Evolutionary conservation across 805 yeast genomes (phyloP), one percentile per base, ranked within the genome.

Genomic region (Lipomyces kockii): DNA sequence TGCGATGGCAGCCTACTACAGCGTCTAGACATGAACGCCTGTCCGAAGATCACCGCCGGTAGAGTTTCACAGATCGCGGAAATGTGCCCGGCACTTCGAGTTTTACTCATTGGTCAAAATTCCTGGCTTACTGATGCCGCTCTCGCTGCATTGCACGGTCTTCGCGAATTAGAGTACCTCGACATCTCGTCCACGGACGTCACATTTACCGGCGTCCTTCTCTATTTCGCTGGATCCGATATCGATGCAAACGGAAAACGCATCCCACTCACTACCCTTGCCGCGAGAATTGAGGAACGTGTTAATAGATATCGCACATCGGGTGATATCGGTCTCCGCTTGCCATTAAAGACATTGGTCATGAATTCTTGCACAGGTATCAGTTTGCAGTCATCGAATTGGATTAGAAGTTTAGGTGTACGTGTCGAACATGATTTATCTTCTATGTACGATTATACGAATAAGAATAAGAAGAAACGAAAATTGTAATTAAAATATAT

Each of bases 361-460:
- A 56, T 64, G 12, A 60, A 60, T 25, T 32, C 34, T 49, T 64
- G 67, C 37, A 62, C 55, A 17, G 49, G 35, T 9, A 57, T 63
- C 37, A 46, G 60, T 9, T 14, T 63, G 46, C 60, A 59, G 6
- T 27, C 56, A 11, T 53, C 63, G 14, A 51, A 25, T n/a, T 63
- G 66, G 66, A 34, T 63, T 12, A 55, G 66, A n/a, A 27, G 63
- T 5, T 35, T 63, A 12, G 66, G 66, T 6, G 46, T 63, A 22
- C 34, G 22, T 7, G 66, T 63, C 14, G 60, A 39, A 46, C 66
- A 63, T 29, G 63, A 63, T 53, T 4, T 63, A 9, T 58, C 59
- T 8, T 53, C 52, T 11, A 49, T 57, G 65, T 62, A 62, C 51
- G 64, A 61, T 22, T 27, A 55, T 49, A 51, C 27, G 17, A 27